Conservation (phyloP, 805 yeast species). For the Candida vartiovaarae region DNA sequence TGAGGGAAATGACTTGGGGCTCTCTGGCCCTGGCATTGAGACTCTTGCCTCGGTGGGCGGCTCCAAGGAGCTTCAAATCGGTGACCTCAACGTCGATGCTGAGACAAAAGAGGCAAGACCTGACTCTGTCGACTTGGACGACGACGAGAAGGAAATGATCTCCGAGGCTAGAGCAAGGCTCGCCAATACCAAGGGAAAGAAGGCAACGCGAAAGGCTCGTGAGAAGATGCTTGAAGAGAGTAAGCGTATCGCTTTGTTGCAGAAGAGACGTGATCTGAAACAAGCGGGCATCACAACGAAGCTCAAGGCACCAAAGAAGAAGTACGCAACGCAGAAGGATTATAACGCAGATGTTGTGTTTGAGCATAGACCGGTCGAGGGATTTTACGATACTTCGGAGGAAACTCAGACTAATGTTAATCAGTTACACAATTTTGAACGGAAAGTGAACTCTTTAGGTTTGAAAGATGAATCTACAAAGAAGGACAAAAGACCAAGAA, state of each 20-base stretch:
- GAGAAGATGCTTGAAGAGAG: slow-evolving; percentile 80
- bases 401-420: slow-evolving; percentile 41
- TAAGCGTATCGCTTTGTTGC: slow-evolving; percentile 64
- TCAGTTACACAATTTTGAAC: slow-evolving; percentile 36
- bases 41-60: slow-evolving; percentile 35
- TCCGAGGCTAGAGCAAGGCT: slow-evolving; percentile 92
- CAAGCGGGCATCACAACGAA: slow-evolving; percentile 62
- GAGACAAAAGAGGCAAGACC: slow-evolving; percentile 80
- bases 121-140: slow-evolving; percentile 72
- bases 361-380: slow-evolving; percentile 61
- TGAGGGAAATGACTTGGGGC: slow-evolving; percentile 26
- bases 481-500: slow-evolving; percentile 26
- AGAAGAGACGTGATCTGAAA: slow-evolving; percentile 73
- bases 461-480: slow-evolving; percentile 29
- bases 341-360: slow-evolving; percentile 80
- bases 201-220: slow-evolving; percentile 83
- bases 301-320: slow-evolving; percentile 44
- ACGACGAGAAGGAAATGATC: slow-evolving; percentile 86
- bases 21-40: slow-evolving; percentile 49
- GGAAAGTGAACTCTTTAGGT: slow-evolving; percentile 38
- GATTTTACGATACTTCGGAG: slow-evolving; percentile 59
- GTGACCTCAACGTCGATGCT: slow-evolving; percentile 61
- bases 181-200: slow-evolving; percentile 90
- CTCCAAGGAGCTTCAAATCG: slow-evolving; percentile 30
- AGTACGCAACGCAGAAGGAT: slow-evolving; percentile 58